Base-by-base conservation (phyloP, 352 stramenopile species). In the Phytophthora sansomeana region DNA sequence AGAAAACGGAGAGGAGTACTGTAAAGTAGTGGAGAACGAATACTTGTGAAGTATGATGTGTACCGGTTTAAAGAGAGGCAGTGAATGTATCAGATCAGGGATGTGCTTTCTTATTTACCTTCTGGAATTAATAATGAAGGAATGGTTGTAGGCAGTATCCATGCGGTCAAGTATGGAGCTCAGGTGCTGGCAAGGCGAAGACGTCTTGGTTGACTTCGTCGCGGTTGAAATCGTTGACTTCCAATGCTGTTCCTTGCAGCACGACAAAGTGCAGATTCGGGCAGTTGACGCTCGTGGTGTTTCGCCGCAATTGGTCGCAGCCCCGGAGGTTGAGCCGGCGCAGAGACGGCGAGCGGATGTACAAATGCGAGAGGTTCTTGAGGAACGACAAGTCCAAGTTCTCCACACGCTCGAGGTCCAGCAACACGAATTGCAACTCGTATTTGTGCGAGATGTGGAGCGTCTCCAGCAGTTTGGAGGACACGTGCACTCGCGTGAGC, bases 331-430 rank as follows among this genome's bases (percentile, higher is more conserved):
- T 81, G 14, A 92, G 58, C 16, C 56, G 47, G 4, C 55, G 64
- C 6, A 93, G 64, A 5, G 74, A 69, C 17, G 63, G 55, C 8
- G 81, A 81, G 17, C 72, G 74, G 28, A 93, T 67, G 44, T 79
- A 82, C 47, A 92, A 47, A 29, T 89, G 72, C 21, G 69, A 84
- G 44, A 93, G 62, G 14, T 68, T 74, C 63, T 83, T 83, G 29
- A 92, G 64, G 26, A 82, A 89, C n/a, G 85, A 90, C 50, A 92
- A 57, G 39, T 93, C 75, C 16, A 91, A 59, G 0, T 57, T 42
- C n/a, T 50, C 61, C 1, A 69, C 54, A 1, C 28, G 32, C 26
- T 76, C 60, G 3, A 92, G 30, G 47, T 91, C 74, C 29, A 92
- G 67, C 10, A 87, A 32, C 16, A 87, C 26, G 44, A 69, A 70